Evolutionary conservation across 2,329 filamentous ascomycete species (phyloP).

Genomic region (Neodidymelliopsis sp.): DNA sequence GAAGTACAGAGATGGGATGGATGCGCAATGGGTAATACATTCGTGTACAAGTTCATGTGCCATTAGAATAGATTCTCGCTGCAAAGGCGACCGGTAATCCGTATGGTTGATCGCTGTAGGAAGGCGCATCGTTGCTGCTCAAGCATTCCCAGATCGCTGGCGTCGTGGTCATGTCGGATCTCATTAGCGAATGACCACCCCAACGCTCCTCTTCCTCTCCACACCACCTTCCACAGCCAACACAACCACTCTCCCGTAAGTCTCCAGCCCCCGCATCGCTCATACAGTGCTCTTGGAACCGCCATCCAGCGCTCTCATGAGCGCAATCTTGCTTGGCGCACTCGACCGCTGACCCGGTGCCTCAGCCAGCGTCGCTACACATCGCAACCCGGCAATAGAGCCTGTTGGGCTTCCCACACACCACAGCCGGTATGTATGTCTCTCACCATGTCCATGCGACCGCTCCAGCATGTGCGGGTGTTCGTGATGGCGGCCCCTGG

Average conservation of each 20-base stretch:
- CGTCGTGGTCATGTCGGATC: slow-evolving; percentile 30
- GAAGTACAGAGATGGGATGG: slow-evolving; percentile 22
- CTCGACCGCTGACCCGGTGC: slow-evolving; percentile 41
- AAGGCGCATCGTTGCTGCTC: slow-evolving; percentile 34
- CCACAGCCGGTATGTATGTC: slow-evolving; percentile 44
- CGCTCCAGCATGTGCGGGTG: slow-evolving; percentile 21
- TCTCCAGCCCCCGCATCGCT: slow-evolving; percentile 26
- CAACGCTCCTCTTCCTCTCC: slow-evolving; percentile 34
- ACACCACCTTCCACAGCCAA: slow-evolving; percentile 31
- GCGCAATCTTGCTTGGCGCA: slow-evolving; percentile 30
- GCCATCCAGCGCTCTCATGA: slow-evolving; percentile 21
- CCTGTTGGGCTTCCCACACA: slow-evolving; percentile 34
- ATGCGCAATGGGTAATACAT: slow-evolving; percentile 22
- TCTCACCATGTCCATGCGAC: slow-evolving; percentile 44
- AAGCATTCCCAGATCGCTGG: slow-evolving; percentile 36
- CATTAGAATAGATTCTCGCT: slow-evolving; percentile 19
- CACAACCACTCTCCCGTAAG: slow-evolving; percentile 36
- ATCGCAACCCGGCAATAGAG: slow-evolving; percentile 40
- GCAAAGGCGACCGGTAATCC: slow-evolving; percentile 30
- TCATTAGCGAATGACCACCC: slow-evolving; percentile 35
- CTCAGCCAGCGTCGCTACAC: slow-evolving; percentile 47
- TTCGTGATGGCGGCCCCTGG: slow-evolving; percentile 28
- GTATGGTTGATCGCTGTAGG: slow-evolving; percentile 22
- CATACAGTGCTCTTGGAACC: slow-evolving; percentile 20
- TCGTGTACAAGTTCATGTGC: slow-evolving; percentile 8